Evolutionary conservation across 495 filamentous ascomycete species (phyloP).

Genomic region (Hypoxylon cercidicola): DNA sequence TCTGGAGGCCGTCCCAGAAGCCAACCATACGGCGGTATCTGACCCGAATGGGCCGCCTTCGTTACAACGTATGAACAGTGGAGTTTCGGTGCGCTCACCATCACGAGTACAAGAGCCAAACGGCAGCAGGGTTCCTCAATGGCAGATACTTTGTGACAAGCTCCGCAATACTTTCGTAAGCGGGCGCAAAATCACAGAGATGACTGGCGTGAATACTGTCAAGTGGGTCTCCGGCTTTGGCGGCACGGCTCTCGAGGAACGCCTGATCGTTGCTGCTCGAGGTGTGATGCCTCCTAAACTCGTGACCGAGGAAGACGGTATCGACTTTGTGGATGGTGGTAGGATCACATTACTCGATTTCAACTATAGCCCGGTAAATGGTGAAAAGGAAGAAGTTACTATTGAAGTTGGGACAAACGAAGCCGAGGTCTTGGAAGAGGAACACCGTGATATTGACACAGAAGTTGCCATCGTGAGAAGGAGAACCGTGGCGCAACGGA

Average conservation of each 20-base stretch:
- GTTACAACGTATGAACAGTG: conserved; percentile 55
- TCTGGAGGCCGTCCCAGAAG: conserved; percentile 66
- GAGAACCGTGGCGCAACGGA: conserved; percentile 72
- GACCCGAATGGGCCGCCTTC: conserved; percentile 43
- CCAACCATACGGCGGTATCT: conserved; percentile 28
- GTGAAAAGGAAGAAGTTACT: conserved; percentile 63
- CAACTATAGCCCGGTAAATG: conserved; percentile 66
- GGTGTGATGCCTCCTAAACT: conserved; percentile 71
- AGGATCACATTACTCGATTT: conserved; percentile 84
- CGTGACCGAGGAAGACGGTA: conserved; percentile 74
- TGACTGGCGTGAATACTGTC: conserved; percentile 66
- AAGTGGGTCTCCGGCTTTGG: conserved; percentile 69
- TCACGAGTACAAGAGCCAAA: conserved; percentile 50
- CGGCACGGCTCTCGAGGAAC: conserved; percentile 60
- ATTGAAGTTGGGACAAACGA: conserved; percentile 80
- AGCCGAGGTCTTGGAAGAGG: conserved; percentile 76
- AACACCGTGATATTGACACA: conserved; percentile 78
- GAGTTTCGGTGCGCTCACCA: conserved; percentile 49
- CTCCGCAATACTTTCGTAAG: conserved; percentile 70
- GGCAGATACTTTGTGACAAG: conserved; percentile 75
- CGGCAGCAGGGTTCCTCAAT: conserved; percentile 64
- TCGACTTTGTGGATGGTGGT: conserved; percentile 82
- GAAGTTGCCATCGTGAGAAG: conserved; percentile 85
- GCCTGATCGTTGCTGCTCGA: conserved; percentile 78
- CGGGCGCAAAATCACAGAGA: conserved; percentile 65